These are phyloP conservation scores for Xylaria sp. DNA, from an alignment of 2,329 filamentous ascomycete genomes.

Conservation along the genomic window DNA sequence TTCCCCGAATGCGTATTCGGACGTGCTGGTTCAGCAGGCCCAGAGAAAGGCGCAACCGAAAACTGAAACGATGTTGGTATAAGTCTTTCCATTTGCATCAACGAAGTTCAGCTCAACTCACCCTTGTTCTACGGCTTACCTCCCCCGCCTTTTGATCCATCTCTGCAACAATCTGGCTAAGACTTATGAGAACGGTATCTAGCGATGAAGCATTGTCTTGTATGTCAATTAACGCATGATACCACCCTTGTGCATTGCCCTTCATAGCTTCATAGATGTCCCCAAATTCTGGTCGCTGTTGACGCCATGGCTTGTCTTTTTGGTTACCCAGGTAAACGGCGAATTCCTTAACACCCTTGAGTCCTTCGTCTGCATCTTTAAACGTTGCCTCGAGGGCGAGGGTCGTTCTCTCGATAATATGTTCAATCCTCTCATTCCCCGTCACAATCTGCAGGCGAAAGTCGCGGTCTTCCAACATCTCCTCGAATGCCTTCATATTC, in stretches of 20 bases:
- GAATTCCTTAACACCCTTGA: conserved; percentile 80
- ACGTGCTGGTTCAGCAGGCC: conserved; percentile 36
- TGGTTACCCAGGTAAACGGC: conserved; percentile 78
- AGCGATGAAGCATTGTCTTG: conserved; percentile 77
- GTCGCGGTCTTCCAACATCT: conserved; percentile 83
- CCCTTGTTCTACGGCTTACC: conserved; percentile 80
- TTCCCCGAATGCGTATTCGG: conserved; percentile 37
- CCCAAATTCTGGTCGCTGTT: conserved; percentile 69
- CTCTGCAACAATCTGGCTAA: conserved; percentile 81
- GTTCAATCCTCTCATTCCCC: conserved; percentile 91
- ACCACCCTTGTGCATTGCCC: conserved; percentile 92
- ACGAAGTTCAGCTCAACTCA: conserved; percentile 56
- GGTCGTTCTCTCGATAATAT: conserved; percentile 84
- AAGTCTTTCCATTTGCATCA: conserved; percentile 5
- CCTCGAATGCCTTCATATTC: conserved; percentile 84
- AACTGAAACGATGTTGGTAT: conserved; percentile 39
- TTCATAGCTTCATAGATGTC: conserved; percentile 91
- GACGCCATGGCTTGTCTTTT: conserved; percentile 67
- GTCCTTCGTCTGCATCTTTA: conserved; percentile 80
- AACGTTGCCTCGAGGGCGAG: conserved; percentile 79
- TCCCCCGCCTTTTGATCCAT: conserved; percentile 87
- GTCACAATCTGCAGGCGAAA: conserved; percentile 86
- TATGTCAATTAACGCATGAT: conserved; percentile 79
- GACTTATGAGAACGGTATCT: conserved; percentile 74
- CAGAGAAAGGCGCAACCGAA: conserved; percentile 47